Evolutionary conservation across 2,329 filamentous ascomycete genomes (phyloP), one percentile per base, ranked within the genome.

Genomic region (Penicillium janthinellum): DNA sequence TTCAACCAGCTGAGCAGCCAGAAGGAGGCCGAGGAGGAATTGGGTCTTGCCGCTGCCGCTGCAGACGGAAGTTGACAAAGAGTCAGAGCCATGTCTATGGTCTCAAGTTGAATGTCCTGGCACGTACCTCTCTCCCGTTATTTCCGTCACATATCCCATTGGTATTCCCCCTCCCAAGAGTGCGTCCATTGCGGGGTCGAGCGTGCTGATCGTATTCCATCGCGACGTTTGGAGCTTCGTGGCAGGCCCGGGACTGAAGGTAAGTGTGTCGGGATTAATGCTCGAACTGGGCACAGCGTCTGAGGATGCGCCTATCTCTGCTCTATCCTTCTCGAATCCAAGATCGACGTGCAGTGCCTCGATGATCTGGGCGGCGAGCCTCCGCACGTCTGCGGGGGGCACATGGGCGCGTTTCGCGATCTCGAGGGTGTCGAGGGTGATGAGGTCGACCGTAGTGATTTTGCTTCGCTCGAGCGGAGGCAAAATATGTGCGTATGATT

Each of bases 31-130:
- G 31, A 98, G 85, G 31, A 98, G 88, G 70, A 97, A 87, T 75
- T 99, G 95, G 1, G 95, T 97, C 83, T 99, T 99, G 70, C 94
- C 95, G 65, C 88, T 90, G 68, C 93, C 95, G 71, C 88, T 90
- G 65, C 20, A 64, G 47, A 35, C n/a, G 44, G 20, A 17, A 48
- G 58, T 31, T 10, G 11, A 34, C 34, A 5, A 35, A 22, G 35
- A 25, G 59, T 65, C 48, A 66, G 57, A 58, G 28, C 48, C n/a
- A 17, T 37, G n/a, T 35, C 22, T 45, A 20, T 17, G 31, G 20
- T 42, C 37, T 34, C 11, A 58, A 44, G 44, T 44, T 70, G 58
- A 67, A 49, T 17, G 31, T 61, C 44, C 42, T 37, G 2, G 3
- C 5, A 57, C 64, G 51, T 62, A 88, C 88, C 92, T 96, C 80